Evolutionary conservation across 441 rosid species (phyloP).

Genomic region (Macaranga tanarius): DNA sequence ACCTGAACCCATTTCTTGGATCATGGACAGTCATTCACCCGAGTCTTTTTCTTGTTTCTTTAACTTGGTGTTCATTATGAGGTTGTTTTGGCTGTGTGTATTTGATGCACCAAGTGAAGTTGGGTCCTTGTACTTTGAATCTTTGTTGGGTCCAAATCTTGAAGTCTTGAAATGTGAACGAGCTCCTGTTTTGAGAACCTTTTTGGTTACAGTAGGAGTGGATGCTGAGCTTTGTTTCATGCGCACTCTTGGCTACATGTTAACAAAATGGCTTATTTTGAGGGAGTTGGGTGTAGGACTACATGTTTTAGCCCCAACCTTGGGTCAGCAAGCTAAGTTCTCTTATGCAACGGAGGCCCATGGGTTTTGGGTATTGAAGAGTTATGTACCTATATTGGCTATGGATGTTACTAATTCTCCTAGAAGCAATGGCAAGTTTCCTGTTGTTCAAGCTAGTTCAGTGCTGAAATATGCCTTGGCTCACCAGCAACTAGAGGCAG

Average conservation of each 20-base stretch:
- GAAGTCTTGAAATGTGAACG: conserved; percentile 41
- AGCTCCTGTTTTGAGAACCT: conserved; percentile 54
- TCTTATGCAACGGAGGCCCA: conserved; percentile 72
- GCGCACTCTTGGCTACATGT: conserved; percentile 70
- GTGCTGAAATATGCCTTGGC: conserved; percentile 71
- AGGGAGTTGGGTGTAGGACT: conserved; percentile 61
- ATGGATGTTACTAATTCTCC: conserved; percentile 45
- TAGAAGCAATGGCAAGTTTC: conserved; percentile 33
- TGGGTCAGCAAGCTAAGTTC: conserved; percentile 39
- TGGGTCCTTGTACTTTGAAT: conserved; percentile 67
- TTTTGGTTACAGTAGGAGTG: conserved; percentile 54
- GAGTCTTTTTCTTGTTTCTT: conserved; percentile 77
- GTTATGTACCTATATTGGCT: conserved; percentile 58
- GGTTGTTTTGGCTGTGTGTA: conserved; percentile 72
- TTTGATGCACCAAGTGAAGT: conserved; percentile 66
- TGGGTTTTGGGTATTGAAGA: conserved; percentile 79
- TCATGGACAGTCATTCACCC: conserved; percentile 75
- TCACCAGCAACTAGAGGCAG: conserved; percentile 74
- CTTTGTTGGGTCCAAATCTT: conserved; percentile 54
- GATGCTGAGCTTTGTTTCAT: conserved; percentile 71
- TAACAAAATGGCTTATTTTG: conserved; percentile 71
- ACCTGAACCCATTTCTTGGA: conserved; percentile 75
- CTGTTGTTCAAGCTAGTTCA: conserved; percentile 44
- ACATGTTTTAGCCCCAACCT: conserved; percentile 34
- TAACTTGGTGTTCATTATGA: conserved; percentile 55